Evolutionary conservation across 2,329 filamentous ascomycete genomes (phyloP), one percentile per base, ranked within the genome.

Genomic region (Eutypella sp.): DNA sequence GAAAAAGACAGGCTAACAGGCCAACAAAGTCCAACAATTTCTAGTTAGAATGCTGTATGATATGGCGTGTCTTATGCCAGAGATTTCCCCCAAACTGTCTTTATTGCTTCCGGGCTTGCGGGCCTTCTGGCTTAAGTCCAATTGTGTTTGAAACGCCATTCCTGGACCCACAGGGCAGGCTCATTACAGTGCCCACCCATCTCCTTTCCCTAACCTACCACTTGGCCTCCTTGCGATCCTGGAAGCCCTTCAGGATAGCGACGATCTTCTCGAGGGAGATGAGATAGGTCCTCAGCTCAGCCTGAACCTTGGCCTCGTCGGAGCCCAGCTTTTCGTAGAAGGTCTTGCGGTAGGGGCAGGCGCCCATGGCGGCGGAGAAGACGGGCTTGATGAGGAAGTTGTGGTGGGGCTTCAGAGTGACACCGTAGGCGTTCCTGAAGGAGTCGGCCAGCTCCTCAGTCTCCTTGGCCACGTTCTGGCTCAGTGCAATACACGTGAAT

Each of bases 321-420:
- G 74, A 72, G 31, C 87, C 90, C 37, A 99, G 76, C 79, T 96
- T 96, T 54, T 70, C 70, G 67, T 96, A 97, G 66, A 99, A 97
- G 69, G 92, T 88, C 66, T 88, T 89, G 57, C 92, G 82, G 77
- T 96, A 96, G 2, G 93, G 93, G 56, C 87, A 92, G 16, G 90
- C 91, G 57, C 81, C 81, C 90, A 99, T 96, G 66, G 92, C 92
- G 51, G 90, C 86, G 58, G 79, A 87, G 79, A 97, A 97, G 64
- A 96, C 78, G 50, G 89, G 89, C 78, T 95, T 96, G 60, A 96
- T 74, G 52, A 96, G 59, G 69, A 95, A 90, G 63, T 78, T 82
- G 76, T 99, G 93, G 74, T 95, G 84, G 22, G 87, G 87, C 75
- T 95, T 96, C 60, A 99, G 85, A 41, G 92, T 96, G 59, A 74